Percentiles rank a stretch among this genome's conserved stretches.
These are phyloP conservation scores for Metarhizium brunneum DNA, from an alignment of 2,329 filamentous ascomycete genomes.

Conservation along the genomic window DNA sequence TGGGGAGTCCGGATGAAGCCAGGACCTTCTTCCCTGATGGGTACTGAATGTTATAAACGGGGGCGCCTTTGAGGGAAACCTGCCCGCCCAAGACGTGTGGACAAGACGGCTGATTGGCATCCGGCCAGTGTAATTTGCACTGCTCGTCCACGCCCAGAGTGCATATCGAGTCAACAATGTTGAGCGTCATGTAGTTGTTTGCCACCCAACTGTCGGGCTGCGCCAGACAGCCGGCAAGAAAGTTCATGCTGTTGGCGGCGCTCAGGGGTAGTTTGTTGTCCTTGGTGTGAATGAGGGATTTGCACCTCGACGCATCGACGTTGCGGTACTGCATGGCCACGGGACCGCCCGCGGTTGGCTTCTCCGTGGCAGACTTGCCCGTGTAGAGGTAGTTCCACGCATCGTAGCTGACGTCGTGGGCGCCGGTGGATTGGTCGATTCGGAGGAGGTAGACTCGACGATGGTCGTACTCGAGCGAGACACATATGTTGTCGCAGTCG, in stretches of 20 bases:
- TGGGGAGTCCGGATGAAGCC: conserved; percentile 16
- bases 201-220: conserved; percentile 35
- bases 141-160: conserved; percentile 35
- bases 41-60: conserved; percentile 40
- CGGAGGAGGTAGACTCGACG: conserved; percentile 49
- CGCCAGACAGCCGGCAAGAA: conserved; percentile 34
- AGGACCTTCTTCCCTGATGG: conserved; percentile 31
- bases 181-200: conserved; percentile 38
- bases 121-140: conserved; percentile 34
- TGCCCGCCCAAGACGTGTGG: conserved; percentile 30
- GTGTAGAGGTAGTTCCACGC: conserved; percentile 52
- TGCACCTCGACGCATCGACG: conserved; percentile 36
- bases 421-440: conserved; percentile 47
- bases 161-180: conserved; percentile 41
- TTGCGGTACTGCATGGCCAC: conserved; percentile 37
- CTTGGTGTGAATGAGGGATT: conserved; percentile 35
- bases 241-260: conserved; percentile 45
- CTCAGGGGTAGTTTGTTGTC: conserved; percentile 30
- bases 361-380: conserved; percentile 33
- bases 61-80: conserved; percentile 22
- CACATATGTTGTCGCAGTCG: conserved; percentile 47
- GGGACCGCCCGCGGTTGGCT: conserved; percentile 37
- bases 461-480: conserved; percentile 38
- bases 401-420: conserved; percentile 51
- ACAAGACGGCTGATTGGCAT: conserved; percentile 35